phyloP scores from a whole-genome alignment of 2,329 filamentous ascomycete genomes.

The Aspergillus awamori region DNA sequence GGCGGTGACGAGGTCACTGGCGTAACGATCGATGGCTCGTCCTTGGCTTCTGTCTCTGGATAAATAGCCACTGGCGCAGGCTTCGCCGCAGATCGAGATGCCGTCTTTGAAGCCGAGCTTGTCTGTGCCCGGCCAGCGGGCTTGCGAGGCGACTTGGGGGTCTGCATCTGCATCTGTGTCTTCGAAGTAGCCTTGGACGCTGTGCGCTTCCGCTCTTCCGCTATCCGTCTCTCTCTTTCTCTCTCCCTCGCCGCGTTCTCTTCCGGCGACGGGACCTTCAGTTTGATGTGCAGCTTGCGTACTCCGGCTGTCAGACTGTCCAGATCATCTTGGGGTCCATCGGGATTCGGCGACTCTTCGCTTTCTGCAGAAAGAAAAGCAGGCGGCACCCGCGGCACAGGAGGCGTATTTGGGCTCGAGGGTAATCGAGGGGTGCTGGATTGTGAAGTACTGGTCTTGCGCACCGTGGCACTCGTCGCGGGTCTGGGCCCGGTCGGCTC shows the following conservation, averaged over 20 bases:
- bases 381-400: constrained; percentile 47
- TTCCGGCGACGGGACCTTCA: constrained; percentile 61
- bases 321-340: constrained; percentile 40
- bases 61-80: neutral
- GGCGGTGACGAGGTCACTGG: constrained; percentile 14
- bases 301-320: constrained; percentile 57
- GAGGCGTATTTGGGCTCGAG: constrained; percentile 43
- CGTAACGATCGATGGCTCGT: neutral
- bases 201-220: constrained; percentile 46
- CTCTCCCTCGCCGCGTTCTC: constrained; percentile 59
- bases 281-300: constrained; percentile 57
- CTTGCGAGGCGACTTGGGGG: constrained; percentile 36
- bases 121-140: constrained; percentile 7
- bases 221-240: constrained; percentile 51
- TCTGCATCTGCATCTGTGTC: neutral
- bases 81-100: constrained; percentile 12
- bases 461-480: constrained; percentile 48
- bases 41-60: neutral
- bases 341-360: neutral
- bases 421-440: constrained; percentile 42
- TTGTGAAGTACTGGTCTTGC: constrained; percentile 62
- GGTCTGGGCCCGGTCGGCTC: constrained; percentile 15
- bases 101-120: constrained; percentile 9
- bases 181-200: constrained; percentile 20
- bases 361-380: constrained; percentile 27